Conservation (phyloP, 2,329 filamentous ascomycete genomes). For the Aspergillus uvarum region DNA sequence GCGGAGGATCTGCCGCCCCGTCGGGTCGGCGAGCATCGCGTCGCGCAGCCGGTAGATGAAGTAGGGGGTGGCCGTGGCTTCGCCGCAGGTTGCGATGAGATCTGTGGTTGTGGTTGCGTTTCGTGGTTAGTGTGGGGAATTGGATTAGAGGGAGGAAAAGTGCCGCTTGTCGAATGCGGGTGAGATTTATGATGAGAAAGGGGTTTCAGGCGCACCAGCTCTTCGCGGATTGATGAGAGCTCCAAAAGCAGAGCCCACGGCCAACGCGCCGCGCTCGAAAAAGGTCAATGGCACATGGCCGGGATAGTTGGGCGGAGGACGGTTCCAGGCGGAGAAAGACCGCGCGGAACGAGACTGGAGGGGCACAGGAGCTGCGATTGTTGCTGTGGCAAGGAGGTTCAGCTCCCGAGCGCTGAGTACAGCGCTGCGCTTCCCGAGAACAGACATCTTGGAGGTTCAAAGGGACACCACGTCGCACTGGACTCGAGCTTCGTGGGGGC, state of each 20-base stretch:
- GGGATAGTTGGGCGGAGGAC: slow-evolving; percentile 82
- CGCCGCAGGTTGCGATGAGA: slow-evolving; percentile 89
- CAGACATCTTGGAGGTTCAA: slow-evolving; percentile 28
- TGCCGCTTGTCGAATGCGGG: too few species aligned
- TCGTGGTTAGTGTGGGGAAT: neutral
- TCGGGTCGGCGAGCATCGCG: slow-evolving; percentile 81
- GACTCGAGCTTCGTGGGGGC: slow-evolving; percentile 12
- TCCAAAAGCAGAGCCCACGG: slow-evolving; percentile 59
- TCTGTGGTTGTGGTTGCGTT: slow-evolving; percentile 57
- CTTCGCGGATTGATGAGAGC: slow-evolving; percentile 73
- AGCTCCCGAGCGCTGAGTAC: slow-evolving; percentile 16
- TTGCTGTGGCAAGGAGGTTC: slow-evolving; percentile 1
- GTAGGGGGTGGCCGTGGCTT: slow-evolving; percentile 90
- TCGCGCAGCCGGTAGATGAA: slow-evolving; percentile 90
- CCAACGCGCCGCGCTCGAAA: slow-evolving; percentile 72
- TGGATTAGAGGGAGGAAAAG: neutral
- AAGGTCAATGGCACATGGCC: slow-evolving; percentile 86
- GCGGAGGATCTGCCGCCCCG: slow-evolving; percentile 85
- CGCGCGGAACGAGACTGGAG: slow-evolving; percentile 31
- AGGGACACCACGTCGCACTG: slow-evolving; percentile 3
- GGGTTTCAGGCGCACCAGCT: slow-evolving; percentile 56
- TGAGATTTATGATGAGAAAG: accelerated
- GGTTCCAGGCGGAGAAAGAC: slow-evolving; percentile 77
- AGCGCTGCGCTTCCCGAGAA: slow-evolving; percentile 23
- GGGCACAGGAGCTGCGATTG: slow-evolving; percentile 7